Evolutionary conservation across 2,329 filamentous ascomycete genomes (phyloP), one percentile per base, ranked within the genome.

Genomic region (Knufia fluminis): DNA sequence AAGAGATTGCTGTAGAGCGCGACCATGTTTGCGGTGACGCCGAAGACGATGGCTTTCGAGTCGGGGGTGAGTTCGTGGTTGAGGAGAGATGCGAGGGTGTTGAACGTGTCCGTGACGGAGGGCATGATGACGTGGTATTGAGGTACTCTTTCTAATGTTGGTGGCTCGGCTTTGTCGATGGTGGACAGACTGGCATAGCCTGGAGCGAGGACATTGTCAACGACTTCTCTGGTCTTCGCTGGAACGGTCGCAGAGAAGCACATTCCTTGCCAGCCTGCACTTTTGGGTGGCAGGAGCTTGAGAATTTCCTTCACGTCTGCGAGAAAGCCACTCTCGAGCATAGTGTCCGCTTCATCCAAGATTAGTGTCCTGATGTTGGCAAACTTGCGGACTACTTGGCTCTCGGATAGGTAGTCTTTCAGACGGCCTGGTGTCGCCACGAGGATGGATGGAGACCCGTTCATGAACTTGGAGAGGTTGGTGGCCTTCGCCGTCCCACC

Each of bases 181-280:
- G 53, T 36, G 28, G 45, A 46, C 43, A 53, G 22, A 17, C 39
- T 42, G 39, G 17, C 4, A 24, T 41, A 23, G 49, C 51, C 20
- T 45, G 53, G 24, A 7, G 39, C 39, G 9, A 42, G 39, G 6
- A 42, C 22, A 42, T 17, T 9, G 22, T 42, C 39, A 42, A 42
- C 22, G 39, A 42, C 39, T 9, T 42, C 39, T 42, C 22, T 9
- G 19, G 39, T 42, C 19, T 22, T 42, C 22, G 39, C 39, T 42
- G 91, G 87, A 28, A 97, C 85, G 4, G 92, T 98, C 36, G 92
- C 92, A 12, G 91, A 97, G 67, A 94, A 96, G 66, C 97, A 82
- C 60, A 97, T 79, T 9, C 89, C 95, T 67, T 98, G 92, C 39
- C 39, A 42, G 16, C 39, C 39, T 42, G 39, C 39, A 22, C 39